Conservation (phyloP, 2,329 filamentous ascomycete genomes). For the Tolypocladium album region DNA sequence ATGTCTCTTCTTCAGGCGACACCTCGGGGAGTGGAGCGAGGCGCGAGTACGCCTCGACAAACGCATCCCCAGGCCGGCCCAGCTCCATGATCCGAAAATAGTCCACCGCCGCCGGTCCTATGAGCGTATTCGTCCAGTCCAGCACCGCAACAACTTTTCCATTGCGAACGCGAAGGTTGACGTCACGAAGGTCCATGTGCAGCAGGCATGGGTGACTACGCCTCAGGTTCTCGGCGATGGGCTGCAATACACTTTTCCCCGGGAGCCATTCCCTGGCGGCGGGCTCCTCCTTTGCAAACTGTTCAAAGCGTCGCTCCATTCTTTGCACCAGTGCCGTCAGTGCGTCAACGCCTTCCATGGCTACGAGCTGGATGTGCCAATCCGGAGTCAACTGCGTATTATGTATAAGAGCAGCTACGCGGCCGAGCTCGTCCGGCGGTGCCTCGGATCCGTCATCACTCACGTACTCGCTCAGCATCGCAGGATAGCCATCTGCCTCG, state of each 20-base stretch:
- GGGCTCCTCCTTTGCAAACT: slow-evolving; percentile 3
- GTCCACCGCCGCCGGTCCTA: slow-evolving; percentile 6
- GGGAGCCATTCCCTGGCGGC: slow-evolving; percentile 1
- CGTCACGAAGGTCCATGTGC: slow-evolving; percentile 9
- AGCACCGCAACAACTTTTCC: slow-evolving; percentile 4
- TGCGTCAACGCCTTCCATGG: slow-evolving; percentile 3
- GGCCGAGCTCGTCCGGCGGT: slow-evolving; percentile 2
- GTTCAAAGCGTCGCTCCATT: slow-evolving; percentile 6
- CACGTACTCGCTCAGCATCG: slow-evolving; percentile 8
- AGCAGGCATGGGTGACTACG: slow-evolving; percentile 1
- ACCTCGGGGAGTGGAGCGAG: slow-evolving; percentile 1
- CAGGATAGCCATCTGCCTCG: slow-evolving; percentile 5
- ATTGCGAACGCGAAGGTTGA: slow-evolving; percentile 3
- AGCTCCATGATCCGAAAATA: slow-evolving; percentile 7
- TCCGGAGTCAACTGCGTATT: slow-evolving; percentile 1
- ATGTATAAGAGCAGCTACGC: slow-evolving; percentile 6
- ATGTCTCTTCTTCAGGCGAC: slow-evolving; percentile 3
- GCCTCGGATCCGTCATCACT: slow-evolving; percentile 1
- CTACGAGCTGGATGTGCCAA: slow-evolving; percentile 5
- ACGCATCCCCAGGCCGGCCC: slow-evolving; percentile 1
- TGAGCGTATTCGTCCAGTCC: slow-evolving; percentile 8
- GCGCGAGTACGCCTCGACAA: slow-evolving; percentile 4
- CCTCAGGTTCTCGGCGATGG: slow-evolving; percentile 2
- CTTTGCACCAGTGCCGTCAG: slow-evolving; percentile 3
- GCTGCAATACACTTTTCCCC: background rate